Base-by-base conservation (phyloP, 805 yeast genomes). In the Pichia californica region DNA sequence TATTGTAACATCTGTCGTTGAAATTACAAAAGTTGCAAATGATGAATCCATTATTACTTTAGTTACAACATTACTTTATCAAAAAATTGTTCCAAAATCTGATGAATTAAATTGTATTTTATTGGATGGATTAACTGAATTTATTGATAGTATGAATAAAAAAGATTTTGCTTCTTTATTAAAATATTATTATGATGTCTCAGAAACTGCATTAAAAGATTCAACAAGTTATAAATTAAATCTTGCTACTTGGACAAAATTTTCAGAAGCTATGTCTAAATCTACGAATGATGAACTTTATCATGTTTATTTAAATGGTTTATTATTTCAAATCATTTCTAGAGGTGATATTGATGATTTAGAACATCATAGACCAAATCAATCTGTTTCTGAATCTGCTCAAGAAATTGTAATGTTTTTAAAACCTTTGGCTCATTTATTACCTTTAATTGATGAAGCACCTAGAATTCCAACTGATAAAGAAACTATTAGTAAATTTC, bases 311-410 rank as follows among this genome's bases (percentile, higher is more conserved):
- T 64, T 93, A 48, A 69, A 69, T 30, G 89, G 85, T 48, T 62
- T 88, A 18, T 68, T 93, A 47, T 74, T 74, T 21, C 71, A 76
- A 1, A 81, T 88, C 41, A 74, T 87, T 32, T 69, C 82, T 28
- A 79, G 80, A 52, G 98, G 96, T 38, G 96, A 88, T 52, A 83
- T 79, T 19, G 83, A 77, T 52, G 74, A 76, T 36, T 46, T 55
- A 23, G 93, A 83, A 45, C 89, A 83, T 52, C 95, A 86, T 56
- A 75, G 95, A 55, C 74, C 94, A 2, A 88, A 82, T 53, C 71
- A 70, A 43, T 89, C 81, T 49, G 82, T 85, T 31, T 70, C 81
- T 26, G 76, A 73, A 39, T 81, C 77, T 61, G 96, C 81, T n/a
- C 72, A 68, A 45, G 84, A 77, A 61, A 88, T 79, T 48, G 76